Percentiles rank a stretch among this genome's conserved stretches.
Conservation (phyloP, 2,329 filamentous ascomycete species). For the Clarireedia monteithiana region DNA sequence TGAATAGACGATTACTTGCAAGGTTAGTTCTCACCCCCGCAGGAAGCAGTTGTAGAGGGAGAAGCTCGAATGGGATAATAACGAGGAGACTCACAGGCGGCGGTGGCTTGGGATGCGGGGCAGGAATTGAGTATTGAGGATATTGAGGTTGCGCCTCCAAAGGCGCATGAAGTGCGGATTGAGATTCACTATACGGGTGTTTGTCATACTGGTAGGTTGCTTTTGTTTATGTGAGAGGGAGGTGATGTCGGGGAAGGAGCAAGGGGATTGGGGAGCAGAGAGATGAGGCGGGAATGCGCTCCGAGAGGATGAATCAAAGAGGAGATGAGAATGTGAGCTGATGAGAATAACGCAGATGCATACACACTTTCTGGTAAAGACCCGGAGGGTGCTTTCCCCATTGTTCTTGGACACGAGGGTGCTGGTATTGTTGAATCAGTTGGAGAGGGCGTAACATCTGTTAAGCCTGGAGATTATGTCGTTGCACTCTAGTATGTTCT, state of each 20-base stretch:
- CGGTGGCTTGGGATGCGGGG: conserved; percentile 94
- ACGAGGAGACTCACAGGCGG: conserved; percentile 48
- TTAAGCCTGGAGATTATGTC: conserved; percentile 90
- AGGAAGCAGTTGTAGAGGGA: neutral
- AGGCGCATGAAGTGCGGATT: conserved; percentile 91
- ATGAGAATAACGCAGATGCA: conserved; percentile 51
- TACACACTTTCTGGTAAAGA: conserved; percentile 96
- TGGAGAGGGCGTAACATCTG: conserved; percentile 88
- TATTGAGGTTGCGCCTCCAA: conserved; percentile 82
- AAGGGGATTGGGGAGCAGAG: no score
- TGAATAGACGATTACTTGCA: conserved; percentile 28
- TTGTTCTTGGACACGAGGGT: conserved; percentile 84
- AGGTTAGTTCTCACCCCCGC: conserved; percentile 20
- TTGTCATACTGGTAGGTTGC: conserved; percentile 78
- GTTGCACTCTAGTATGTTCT: conserved; percentile 70
- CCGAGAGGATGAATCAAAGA: no score
- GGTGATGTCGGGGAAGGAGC: no score
- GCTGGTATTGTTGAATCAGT: conserved; percentile 89
- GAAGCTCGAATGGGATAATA: no score
- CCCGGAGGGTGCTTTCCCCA: conserved; percentile 87
- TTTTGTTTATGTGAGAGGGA: no score
- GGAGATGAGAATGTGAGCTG: neutral
- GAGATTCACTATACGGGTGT: conserved; percentile 97
- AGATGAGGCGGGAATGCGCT: neutral
- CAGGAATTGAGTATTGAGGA: conserved; percentile 86